Conservation (phyloP, 768 basidiomycete genomes). For the Mycena venus region DNA sequence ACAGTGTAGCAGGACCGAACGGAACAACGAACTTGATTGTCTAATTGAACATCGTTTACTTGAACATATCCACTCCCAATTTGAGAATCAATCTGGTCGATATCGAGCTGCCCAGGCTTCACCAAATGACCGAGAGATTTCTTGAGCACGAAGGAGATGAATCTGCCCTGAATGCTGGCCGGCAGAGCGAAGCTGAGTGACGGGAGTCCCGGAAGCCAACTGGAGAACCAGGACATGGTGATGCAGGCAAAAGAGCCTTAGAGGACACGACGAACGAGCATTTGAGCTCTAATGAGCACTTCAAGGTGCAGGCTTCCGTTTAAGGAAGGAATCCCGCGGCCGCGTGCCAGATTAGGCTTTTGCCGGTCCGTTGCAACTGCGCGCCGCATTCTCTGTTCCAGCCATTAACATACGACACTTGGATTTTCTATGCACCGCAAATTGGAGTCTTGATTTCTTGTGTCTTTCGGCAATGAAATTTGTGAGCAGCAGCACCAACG, state of each 20-base stretch:
- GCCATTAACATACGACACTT: no score
- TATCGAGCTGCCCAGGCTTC: conserved; percentile 90
- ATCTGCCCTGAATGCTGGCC: conserved; percentile 84
- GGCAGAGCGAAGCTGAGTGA: conserved; percentile 76
- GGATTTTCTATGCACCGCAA: no score
- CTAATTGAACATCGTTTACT: conserved; percentile 85
- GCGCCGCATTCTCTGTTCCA: no score
- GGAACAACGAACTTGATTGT: conserved; percentile 69
- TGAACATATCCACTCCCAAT: conserved; percentile 93
- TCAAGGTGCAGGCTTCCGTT: neutral
- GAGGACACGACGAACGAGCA: conserved; percentile 11
- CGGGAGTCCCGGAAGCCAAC: conserved; percentile 75
- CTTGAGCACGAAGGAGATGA: conserved; percentile 91
- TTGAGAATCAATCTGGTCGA: conserved; percentile 90
- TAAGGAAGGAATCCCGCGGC: neutral
- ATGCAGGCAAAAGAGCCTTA: neutral
- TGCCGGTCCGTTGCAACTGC: no score
- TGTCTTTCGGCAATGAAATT: no score
- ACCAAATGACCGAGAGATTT: conserved; percentile 87
- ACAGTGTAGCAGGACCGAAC: conserved; percentile 29
- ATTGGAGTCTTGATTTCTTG: no score
- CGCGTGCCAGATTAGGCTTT: neutral
- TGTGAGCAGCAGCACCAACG: no score
- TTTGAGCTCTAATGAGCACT: neutral
- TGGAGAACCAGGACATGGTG: conserved; percentile 68